These are phyloP conservation scores for Ilex asprella DNA, from an alignment of 257 asterid species.

Conservation along the genomic window DNA sequence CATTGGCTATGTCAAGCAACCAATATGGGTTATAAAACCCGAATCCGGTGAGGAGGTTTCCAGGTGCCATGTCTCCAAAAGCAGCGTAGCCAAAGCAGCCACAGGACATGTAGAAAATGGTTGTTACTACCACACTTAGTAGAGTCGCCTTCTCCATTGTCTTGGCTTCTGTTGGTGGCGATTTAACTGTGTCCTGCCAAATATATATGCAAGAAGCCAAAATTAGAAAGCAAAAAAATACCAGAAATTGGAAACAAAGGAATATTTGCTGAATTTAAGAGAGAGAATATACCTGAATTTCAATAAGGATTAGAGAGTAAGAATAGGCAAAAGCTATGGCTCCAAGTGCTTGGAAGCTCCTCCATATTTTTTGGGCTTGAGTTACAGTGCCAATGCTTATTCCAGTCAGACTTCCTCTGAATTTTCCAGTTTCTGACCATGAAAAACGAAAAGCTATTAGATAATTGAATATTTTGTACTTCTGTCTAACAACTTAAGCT, in stretches of 20 bases:
- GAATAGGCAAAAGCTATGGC: conserved; percentile 87
- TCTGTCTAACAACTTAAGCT: no score
- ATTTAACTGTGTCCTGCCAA: conserved; percentile 63
- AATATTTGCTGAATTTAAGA: background rate
- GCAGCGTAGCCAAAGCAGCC: conserved; percentile 94
- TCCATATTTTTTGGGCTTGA: conserved; percentile 63
- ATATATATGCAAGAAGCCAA: background rate
- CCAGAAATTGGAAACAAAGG: background rate
- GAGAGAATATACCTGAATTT: conserved; percentile 36
- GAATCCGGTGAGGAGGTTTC: conserved; percentile 79
- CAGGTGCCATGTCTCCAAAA: conserved; percentile 80
- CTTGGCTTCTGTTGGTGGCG: conserved; percentile 70
- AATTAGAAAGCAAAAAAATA: background rate
- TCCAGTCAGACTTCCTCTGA: conserved; percentile 71
- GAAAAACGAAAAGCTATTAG: background rate
- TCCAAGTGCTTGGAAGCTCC: conserved; percentile 74
- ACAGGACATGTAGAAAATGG: conserved; percentile 84
- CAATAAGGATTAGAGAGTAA: conserved; percentile 69
- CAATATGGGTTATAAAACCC: conserved; percentile 86
- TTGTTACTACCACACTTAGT: conserved; percentile 59
- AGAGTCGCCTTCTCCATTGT: conserved; percentile 80
- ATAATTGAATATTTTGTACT: no score
- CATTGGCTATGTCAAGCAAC: conserved; percentile 82
- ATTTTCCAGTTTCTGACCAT: conserved; percentile 41
- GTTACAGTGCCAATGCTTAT: conserved; percentile 60